Base-by-base conservation (phyloP, 2,329 filamentous ascomycete species). In the Claviceps purpurea region DNA sequence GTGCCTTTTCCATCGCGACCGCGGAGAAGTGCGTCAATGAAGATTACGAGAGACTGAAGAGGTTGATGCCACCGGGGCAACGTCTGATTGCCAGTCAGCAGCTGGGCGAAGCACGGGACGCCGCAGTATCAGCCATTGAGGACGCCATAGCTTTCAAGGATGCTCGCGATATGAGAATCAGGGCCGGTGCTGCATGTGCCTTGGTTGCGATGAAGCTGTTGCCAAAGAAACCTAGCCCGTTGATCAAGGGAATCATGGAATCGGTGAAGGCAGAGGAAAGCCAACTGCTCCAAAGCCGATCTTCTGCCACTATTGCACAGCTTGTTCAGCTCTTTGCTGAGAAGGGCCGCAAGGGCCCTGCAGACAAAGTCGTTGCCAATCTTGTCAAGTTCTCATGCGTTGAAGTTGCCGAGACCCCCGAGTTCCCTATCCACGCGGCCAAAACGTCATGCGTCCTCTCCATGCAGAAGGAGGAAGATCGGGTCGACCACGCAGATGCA, bases 191-290 rank as follows among this genome's bases (percentile, higher is more conserved):
- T 20, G 89, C 91, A 11, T 89, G 87, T 57, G 90, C 90, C 11
- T 71, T 97, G 52, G 86, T 98, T 48, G 85, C 89, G n/a, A 83
- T 97, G 70, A 81, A 83, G 53, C 77, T 86, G 34, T 77, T 96
- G 10, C 91, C 94, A 0, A 97, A 95, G 78, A 97, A 95, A 65
- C 89, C 91, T 10, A 89, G 88, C 56, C 80, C 84, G 18, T 81
- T 95, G 13, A 98, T 98, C 70, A 96, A 95, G 69, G 88, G 84
- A 2, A 87, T 98, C 68, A 98, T 98, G 93, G 93, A 98, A 66
- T 97, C 91, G 62, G 80, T 98, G 63, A 98, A 97, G 69, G 84
- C 82, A 40, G 94, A 98, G 64, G 93, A 96, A 61, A 97, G 94
- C 61, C 70, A 85, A 30, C 87, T 93, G 58, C 74, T 98, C 1